Evolutionary conservation across 2,329 filamentous ascomycete species (phyloP).

Genomic region (Aspergillus nomiae): DNA sequence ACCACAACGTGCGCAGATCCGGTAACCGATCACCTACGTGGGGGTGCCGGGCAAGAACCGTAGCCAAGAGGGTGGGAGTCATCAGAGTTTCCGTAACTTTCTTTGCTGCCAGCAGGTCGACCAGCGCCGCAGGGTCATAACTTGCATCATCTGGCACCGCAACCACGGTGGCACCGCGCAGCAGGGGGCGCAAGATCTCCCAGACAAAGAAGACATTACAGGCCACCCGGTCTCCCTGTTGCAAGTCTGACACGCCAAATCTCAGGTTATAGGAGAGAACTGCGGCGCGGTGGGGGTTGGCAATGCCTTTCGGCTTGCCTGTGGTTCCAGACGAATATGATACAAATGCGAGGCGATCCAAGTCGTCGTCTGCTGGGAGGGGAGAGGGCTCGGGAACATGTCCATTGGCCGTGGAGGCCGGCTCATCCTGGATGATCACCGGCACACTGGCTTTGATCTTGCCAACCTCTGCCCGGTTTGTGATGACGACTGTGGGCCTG

Average conservation of each 20-base stretch:
- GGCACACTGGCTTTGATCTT: constrained; percentile 65
- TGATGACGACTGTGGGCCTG: constrained; percentile 69
- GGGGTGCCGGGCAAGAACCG: constrained; percentile 70
- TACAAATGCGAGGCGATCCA: constrained; percentile 77
- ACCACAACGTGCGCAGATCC: constrained; percentile 70
- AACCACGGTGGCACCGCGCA: constrained; percentile 75
- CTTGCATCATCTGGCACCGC: constrained; percentile 74
- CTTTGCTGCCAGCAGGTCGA: constrained; percentile 67
- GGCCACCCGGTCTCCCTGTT: constrained; percentile 75
- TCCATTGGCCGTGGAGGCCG: constrained; percentile 32
- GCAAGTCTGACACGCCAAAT: constrained; percentile 69
- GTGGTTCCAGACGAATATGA: constrained; percentile 79
- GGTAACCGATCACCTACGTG: constrained; percentile 66
- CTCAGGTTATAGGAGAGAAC: constrained; percentile 73
- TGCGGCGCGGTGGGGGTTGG: constrained; percentile 73
- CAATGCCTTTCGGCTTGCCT: constrained; percentile 78
- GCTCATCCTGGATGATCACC: constrained; percentile 65
- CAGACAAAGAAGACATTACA: constrained; percentile 88
- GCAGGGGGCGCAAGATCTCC: constrained; percentile 76
- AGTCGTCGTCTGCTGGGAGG: constrained; percentile 64
- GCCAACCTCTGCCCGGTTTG: constrained; percentile 63
- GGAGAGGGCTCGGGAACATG: constrained; percentile 50
- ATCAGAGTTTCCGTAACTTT: constrained; percentile 78
- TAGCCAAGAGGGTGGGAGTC: constrained; percentile 77
- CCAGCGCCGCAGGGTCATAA: constrained; percentile 74